A percentile compares a stretch with the other conserved stretches of the same genome.
Conservation (phyloP, 345 rosid genomes). For the Aethionema arabicum region DNA sequence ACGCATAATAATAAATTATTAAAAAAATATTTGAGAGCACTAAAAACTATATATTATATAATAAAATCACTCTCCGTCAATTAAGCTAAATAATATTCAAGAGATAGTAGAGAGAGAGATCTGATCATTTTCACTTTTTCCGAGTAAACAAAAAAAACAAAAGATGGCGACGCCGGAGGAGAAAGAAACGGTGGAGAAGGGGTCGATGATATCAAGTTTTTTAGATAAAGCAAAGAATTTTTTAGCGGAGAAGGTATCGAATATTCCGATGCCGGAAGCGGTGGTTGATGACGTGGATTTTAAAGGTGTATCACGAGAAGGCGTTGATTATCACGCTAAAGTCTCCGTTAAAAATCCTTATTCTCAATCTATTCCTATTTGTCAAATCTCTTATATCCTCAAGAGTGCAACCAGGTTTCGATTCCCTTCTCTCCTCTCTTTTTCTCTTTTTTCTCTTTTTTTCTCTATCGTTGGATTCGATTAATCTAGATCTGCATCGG, state of each 20-base stretch:
- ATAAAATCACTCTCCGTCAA: conserved; percentile 26
- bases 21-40: background rate
- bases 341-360: conserved; percentile 79
- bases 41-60: background rate
- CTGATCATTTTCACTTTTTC: conserved; percentile 21
- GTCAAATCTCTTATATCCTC: conserved; percentile 74
- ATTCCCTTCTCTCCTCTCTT: background rate
- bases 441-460: background rate
- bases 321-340: conserved; percentile 62
- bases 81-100: conserved; percentile 16
- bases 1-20: background rate
- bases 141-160: background rate
- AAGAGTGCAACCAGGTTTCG: conserved; percentile 66
- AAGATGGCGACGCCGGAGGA: conserved; percentile 24
- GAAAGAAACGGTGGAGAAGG: conserved; percentile 32
- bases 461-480: background rate
- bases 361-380: conserved; percentile 62
- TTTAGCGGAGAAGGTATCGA: conserved; percentile 66
- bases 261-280: conserved; percentile 75
- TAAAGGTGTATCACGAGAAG: conserved; percentile 51
- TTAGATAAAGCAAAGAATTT: conserved; percentile 70
- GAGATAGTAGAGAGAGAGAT: conserved; percentile 18
- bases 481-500: conserved; percentile 3
- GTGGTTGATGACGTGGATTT: conserved; percentile 59
- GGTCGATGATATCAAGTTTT: conserved; percentile 38